phyloP scores from a whole-genome alignment of 768 basidiomycete species.

The Neoboletus magnificus region DNA sequence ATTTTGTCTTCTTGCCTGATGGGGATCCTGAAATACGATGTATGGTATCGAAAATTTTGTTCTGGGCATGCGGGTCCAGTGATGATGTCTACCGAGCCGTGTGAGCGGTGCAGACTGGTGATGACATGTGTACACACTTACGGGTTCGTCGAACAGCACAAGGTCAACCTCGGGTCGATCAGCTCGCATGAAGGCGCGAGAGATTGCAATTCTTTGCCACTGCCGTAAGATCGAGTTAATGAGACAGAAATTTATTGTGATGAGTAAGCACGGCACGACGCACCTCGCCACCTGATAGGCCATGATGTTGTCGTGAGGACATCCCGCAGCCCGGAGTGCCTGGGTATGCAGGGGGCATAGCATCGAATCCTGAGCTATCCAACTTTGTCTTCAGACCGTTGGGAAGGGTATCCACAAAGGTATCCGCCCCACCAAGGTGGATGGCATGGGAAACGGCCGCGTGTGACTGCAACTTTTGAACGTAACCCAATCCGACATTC shows the following conservation, averaged over 20 bases:
- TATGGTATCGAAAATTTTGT: constrained; percentile 74
- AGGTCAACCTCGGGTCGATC: constrained; percentile 72
- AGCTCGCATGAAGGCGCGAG: constrained; percentile 84
- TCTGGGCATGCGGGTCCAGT: constrained; percentile 77
- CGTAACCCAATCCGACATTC: constrained; percentile 82
- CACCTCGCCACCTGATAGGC: constrained; percentile 84
- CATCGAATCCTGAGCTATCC: constrained; percentile 59
- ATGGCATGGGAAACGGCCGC: constrained; percentile 63
- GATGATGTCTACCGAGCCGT: constrained; percentile 59
- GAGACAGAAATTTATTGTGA: constrained; percentile 9
- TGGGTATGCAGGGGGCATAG: constrained; percentile 34
- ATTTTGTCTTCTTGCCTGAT: constrained; percentile 57
- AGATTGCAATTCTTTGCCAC: constrained; percentile 88
- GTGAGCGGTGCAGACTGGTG: constrained; percentile 1
- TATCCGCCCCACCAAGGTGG: constrained; percentile 65
- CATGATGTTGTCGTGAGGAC: constrained; percentile 47
- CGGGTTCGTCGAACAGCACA: constrained; percentile 82
- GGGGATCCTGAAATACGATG: constrained; percentile 58
- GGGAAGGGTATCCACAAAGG: constrained; percentile 62
- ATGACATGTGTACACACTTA: constrained; percentile 34
- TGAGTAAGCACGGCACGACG: constrained; percentile 22
- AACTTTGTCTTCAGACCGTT: constrained; percentile 72
- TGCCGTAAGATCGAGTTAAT: constrained; percentile 31
- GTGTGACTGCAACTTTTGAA: constrained; percentile 57
- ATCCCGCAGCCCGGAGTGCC: constrained; percentile 31